A percentile compares a stretch with the other conserved stretches of the same genome.
Conservation (phyloP, 2,329 filamentous ascomycete species). For the Cryphonectria parasitica region DNA sequence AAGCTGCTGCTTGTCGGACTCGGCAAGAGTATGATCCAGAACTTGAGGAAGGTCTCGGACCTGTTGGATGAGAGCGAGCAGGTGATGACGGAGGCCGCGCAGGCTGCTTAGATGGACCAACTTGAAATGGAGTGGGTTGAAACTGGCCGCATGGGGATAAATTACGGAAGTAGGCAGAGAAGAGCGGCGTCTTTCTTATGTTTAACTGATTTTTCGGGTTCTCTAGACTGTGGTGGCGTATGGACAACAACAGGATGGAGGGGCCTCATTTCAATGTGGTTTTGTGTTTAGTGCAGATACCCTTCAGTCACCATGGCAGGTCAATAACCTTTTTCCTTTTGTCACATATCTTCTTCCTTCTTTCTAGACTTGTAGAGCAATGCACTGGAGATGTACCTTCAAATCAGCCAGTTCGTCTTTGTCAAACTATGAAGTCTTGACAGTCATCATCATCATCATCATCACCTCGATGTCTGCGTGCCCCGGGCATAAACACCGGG, state of each 20-base stretch:
- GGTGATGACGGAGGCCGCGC: constrained; percentile 68
- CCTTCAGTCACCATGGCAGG: constrained; percentile 20
- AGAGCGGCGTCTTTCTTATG: neutral
- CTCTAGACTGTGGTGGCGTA: constrained; percentile 17
- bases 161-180: neutral
- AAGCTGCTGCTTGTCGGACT: constrained; percentile 90
- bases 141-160: neutral
- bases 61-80: constrained; percentile 94
- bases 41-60: constrained; percentile 82
- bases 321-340: constrained; percentile 4
- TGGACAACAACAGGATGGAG: constrained; percentile 9
- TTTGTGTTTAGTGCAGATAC: constrained; percentile 22
- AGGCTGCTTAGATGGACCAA: constrained; percentile 17
- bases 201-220: neutral
- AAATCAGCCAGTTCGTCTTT: neutral
- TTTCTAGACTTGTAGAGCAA: neutral
- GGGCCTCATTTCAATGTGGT: neutral
- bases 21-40: constrained; percentile 80
- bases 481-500: too few relatives aligned
- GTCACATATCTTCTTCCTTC: neutral
- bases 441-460: neutral
- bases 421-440: neutral
- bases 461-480: too few relatives aligned
- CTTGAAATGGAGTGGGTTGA: neutral
- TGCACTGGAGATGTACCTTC: neutral